Percentiles rank a stretch among this genome's conserved stretches.
phyloP scores from a whole-genome alignment of 2,329 filamentous ascomycete genomes.

The Ascochyta rabiei region DNA sequence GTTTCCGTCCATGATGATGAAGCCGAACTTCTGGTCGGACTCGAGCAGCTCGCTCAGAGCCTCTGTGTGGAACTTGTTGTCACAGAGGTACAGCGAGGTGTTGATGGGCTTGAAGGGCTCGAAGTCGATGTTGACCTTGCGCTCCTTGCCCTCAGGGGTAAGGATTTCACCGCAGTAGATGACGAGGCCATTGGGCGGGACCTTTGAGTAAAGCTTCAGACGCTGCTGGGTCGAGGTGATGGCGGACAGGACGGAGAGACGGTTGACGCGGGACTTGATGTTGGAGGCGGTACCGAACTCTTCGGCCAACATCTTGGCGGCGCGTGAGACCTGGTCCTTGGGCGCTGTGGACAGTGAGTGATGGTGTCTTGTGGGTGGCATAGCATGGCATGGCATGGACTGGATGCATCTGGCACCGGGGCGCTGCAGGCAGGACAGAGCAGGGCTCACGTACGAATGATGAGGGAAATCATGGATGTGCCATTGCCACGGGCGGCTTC shows the following conservation, averaged over 20 bases:
- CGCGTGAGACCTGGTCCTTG: constrained; percentile 96
- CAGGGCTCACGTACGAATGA: constrained; percentile 75
- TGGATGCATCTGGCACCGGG: background rate
- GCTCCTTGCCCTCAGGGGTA: constrained; percentile 96
- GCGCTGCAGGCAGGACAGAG: background rate
- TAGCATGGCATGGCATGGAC: too few relatives aligned
- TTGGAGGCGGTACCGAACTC: constrained; percentile 99
- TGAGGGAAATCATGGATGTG: constrained; percentile 99
- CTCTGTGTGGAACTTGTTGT: constrained; percentile 99
- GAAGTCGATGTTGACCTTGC: constrained; percentile 99
- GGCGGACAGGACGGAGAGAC: constrained; percentile 95
- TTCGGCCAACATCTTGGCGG: constrained; percentile 99
- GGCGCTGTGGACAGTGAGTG: constrained; percentile 66
- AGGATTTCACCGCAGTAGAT: constrained; percentile 99
- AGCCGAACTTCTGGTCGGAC: constrained; percentile 98
- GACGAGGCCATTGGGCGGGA: constrained; percentile 94
- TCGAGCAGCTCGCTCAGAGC: constrained; percentile 95
- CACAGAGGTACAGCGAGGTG: constrained; percentile 97
- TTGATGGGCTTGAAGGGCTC: constrained; percentile 99
- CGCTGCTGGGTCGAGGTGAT: constrained; percentile 99
- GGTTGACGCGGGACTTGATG: constrained; percentile 99
- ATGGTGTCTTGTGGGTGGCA: constrained; percentile 5
- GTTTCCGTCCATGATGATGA: constrained; percentile 99
- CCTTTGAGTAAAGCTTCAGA: constrained; percentile 98
- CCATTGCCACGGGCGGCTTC: constrained; percentile 97